These are phyloP conservation scores for Plantago rigida DNA, from an alignment of 305 asterid species.

Conservation along the genomic window DNA sequence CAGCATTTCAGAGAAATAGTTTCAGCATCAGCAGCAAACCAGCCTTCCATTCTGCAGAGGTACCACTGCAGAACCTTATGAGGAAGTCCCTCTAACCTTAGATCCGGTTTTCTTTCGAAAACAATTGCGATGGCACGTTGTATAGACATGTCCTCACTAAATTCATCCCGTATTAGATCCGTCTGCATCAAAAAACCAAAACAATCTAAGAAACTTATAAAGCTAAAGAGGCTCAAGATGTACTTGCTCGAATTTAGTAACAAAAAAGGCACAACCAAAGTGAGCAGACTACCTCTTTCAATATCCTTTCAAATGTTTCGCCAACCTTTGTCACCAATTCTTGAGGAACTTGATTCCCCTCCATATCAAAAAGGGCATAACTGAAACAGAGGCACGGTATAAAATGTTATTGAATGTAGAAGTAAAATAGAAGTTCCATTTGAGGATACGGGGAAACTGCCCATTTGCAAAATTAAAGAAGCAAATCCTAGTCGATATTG, in stretches of 20 bases:
- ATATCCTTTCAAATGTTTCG: conserved; percentile 59
- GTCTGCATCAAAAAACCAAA: conserved; percentile 40
- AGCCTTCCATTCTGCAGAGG: conserved; percentile 98
- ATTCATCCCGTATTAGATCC: conserved; percentile 54
- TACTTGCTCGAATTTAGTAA: not conserved
- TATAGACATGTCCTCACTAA: conserved; percentile 63
- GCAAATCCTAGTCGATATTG: too few relatives aligned
- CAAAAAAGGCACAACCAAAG: conserved; percentile 5
- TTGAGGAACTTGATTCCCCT: conserved; percentile 81
- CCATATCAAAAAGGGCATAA: conserved; percentile 74
- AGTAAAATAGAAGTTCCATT: not conserved
- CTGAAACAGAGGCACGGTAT: conserved; percentile 30
- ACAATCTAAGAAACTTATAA: conserved; percentile 15
- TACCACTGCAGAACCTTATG: conserved; percentile 92
- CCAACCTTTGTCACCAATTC: conserved; percentile 73
- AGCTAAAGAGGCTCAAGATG: not conserved
- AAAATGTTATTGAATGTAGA: conserved; percentile 1
- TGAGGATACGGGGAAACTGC: too few relatives aligned
- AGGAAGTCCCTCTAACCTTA: conserved; percentile 76
- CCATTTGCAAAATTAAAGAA: too few relatives aligned
- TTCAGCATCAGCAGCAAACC: conserved; percentile 99
- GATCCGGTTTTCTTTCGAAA: conserved; percentile 68
- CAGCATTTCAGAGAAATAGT: conserved; percentile 85
- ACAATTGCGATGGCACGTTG: conserved; percentile 61
- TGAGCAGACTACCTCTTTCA: conserved; percentile 53